Percentiles rank a stretch among this genome's conserved stretches.
Conservation (phyloP, 352 stramenopile genomes). For the Globisporangium ultimum region DNA sequence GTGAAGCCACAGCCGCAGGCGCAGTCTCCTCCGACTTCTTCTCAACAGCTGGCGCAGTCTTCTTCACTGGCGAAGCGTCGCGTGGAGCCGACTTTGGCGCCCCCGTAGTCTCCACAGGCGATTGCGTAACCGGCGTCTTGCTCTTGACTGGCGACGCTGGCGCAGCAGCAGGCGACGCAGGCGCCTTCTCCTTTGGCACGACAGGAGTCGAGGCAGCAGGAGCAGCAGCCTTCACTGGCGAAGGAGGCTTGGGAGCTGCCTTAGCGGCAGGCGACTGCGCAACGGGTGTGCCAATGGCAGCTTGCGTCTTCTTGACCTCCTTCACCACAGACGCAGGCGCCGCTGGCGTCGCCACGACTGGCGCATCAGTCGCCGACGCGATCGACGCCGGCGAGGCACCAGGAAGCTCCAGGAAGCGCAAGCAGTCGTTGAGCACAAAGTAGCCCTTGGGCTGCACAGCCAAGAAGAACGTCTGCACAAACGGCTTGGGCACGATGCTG, state of each 20-base stretch:
- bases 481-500: conserved; percentile 55
- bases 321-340: conserved; percentile 4
- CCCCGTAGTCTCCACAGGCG: conserved; percentile 12
- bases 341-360: neutral
- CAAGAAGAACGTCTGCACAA: conserved; percentile 88
- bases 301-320: conserved; percentile 20
- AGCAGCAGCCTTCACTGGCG: conserved; percentile 25
- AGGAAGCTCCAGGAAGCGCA: conserved; percentile 79
- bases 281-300: conserved; percentile 38
- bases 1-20: conserved; percentile 8
- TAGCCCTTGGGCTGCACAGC: conserved; percentile 85
- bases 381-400: conserved; percentile 14
- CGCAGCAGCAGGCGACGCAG: conserved; percentile 20
- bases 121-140: conserved; percentile 13
- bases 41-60: conserved; percentile 5
- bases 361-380: neutral
- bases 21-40: conserved; percentile 5
- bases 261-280: conserved; percentile 15
- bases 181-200: conserved; percentile 41
- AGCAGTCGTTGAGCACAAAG: conserved; percentile 86
- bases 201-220: conserved; percentile 30
- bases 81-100: conserved; percentile 15
- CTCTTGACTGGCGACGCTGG: conserved; percentile 14
- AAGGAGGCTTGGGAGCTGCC: conserved; percentile 14
- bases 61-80: conserved; percentile 20